Evolutionary conservation across 441 rosid genomes (phyloP).

Genomic region (Dalechampia spathulata): DNA sequence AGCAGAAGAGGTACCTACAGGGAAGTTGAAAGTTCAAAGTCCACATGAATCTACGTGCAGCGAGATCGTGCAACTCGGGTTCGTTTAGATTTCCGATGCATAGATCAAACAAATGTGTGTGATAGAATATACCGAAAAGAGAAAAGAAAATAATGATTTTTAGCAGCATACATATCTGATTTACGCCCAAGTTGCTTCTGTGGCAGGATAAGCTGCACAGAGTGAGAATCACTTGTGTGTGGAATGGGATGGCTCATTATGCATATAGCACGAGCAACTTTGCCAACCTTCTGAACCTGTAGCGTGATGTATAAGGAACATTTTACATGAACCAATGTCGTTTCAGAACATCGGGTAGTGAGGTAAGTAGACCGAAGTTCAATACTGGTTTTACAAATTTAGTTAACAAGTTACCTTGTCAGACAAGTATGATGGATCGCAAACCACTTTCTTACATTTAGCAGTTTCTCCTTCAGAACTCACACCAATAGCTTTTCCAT

Average conservation of each 20-base stretch:
- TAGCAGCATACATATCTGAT: constrained; percentile 60
- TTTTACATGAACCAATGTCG: neutral
- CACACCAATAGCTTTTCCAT: constrained; percentile 61
- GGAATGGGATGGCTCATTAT: constrained; percentile 86
- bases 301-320: neutral
- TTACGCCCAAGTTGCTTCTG: constrained; percentile 78
- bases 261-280: constrained; percentile 73
- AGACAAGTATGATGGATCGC: constrained; percentile 74
- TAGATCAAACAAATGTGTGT: no score
- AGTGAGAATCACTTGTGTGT: constrained; percentile 68
- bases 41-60: no score
- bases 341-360: neutral
- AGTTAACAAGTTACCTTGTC: constrained; percentile 53
- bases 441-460: constrained; percentile 79
- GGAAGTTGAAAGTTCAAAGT: neutral
- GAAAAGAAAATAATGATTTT: neutral
- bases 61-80: no score
- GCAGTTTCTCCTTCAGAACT: constrained; percentile 88
- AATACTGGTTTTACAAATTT: no score
- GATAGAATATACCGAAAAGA: neutral
- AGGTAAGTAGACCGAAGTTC: no score
- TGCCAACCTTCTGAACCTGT: constrained; percentile 71
- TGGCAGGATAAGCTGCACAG: constrained; percentile 74
- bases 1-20: constrained; percentile 74
- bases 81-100: no score